Conservation (phyloP, 2,329 filamentous ascomycete species). For the Trichophyton verrucosum region DNA sequence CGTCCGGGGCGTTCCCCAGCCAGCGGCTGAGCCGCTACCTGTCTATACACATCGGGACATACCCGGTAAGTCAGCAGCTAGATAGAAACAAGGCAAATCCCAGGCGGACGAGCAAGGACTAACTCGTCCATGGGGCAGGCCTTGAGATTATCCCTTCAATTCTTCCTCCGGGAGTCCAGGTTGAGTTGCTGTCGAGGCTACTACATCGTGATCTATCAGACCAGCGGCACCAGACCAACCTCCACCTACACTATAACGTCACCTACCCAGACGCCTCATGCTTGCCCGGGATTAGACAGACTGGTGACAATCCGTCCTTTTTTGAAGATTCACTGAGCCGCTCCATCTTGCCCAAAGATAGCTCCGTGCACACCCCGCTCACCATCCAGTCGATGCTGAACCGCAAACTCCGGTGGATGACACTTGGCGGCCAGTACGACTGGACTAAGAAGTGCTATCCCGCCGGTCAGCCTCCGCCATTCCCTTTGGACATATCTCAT, state of each 20-base stretch:
- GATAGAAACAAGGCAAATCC: neutral
- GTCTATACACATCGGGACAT: conserved; percentile 26
- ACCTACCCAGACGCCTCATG: conserved; percentile 40
- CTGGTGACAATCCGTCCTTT: conserved; percentile 28
- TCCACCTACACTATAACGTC: conserved; percentile 70
- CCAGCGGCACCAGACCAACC: conserved; percentile 67
- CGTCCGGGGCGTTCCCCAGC: conserved; percentile 11
- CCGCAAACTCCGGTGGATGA: conserved; percentile 82
- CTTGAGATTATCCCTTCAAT: conserved; percentile 66
- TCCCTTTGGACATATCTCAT: conserved; percentile 58
- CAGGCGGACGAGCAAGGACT: neutral
- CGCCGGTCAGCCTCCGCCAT: conserved; percentile 50
- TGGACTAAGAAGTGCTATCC: conserved; percentile 86
- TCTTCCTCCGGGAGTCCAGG: conserved; percentile 57
- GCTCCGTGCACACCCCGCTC: conserved; percentile 61
- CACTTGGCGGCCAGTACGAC: conserved; percentile 89
- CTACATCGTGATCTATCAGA: conserved; percentile 67
- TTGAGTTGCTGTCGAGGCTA: conserved; percentile 56
- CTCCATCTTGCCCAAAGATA: conserved; percentile 49
- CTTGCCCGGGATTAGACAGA: conserved; percentile 25
- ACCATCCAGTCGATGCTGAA: conserved; percentile 57
- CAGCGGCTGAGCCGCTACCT: conserved; percentile 19
- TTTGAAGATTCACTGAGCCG: conserved; percentile 40
- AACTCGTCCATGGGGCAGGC: conserved; percentile 40
- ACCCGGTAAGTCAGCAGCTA: conserved; percentile 22